A percentile compares a stretch with the other conserved stretches of the same genome.
Conservation (phyloP, 1,284 basidiomycete genomes). For the Gomphus bonarii region DNA sequence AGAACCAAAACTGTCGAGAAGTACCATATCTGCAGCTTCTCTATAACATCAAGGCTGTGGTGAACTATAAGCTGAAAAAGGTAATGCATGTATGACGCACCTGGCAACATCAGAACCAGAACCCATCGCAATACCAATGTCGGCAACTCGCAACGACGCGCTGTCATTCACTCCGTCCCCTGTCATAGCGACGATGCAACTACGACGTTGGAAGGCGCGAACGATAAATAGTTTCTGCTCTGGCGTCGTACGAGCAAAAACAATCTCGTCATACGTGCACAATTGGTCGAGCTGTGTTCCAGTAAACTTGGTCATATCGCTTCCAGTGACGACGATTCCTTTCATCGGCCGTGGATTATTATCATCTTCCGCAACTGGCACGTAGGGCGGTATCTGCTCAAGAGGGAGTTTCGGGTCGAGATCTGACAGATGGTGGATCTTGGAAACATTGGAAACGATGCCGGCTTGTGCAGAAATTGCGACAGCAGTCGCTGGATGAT, state of each 20-base stretch:
- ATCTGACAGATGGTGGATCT: slow-evolving; percentile 29
- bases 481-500: slow-evolving; percentile 41
- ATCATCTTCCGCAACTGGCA: slow-evolving; percentile 20
- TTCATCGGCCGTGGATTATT: slow-evolving; percentile 18
- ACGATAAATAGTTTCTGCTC: slow-evolving; percentile 68
- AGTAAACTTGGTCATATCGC: slow-evolving; percentile 38
- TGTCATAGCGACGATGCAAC: slow-evolving; percentile 43
- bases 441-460: slow-evolving; percentile 35
- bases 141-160: slow-evolving; percentile 46
- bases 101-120: slow-evolving; percentile 37
- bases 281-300: slow-evolving; percentile 37
- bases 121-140: slow-evolving; percentile 48
- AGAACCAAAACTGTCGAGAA: slow-evolving; percentile 37
- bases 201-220: slow-evolving; percentile 42
- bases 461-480: slow-evolving; percentile 52
- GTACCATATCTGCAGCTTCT: slow-evolving; percentile 37
- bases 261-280: slow-evolving; percentile 52
- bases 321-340: slow-evolving; percentile 40
- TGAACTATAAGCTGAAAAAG: neutral
- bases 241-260: slow-evolving; percentile 65
- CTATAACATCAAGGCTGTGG: slow-evolving; percentile 15
- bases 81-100: neutral
- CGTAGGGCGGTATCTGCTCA: slow-evolving; percentile 13
- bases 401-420: slow-evolving; percentile 20
- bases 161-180: slow-evolving; percentile 68